These are phyloP conservation scores for Russula lepida DNA, from an alignment of 768 basidiomycete species.

Conservation along the genomic window DNA sequence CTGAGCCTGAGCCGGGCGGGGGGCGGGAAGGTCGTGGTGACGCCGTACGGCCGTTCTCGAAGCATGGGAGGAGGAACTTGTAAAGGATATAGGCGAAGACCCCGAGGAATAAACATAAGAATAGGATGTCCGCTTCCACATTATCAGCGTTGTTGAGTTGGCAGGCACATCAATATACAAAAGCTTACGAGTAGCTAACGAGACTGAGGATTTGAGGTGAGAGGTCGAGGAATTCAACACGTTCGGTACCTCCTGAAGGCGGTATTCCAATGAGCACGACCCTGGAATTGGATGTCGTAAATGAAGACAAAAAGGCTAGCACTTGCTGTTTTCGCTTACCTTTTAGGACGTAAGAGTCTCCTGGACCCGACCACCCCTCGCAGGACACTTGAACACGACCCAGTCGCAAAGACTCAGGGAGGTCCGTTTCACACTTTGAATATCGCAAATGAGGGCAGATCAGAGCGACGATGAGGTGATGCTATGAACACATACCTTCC, in stretches of 20 bases:
- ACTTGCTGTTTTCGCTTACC: conserved; percentile 36
- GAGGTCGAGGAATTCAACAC: conserved; percentile 22
- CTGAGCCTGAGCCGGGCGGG: conserved; percentile 30
- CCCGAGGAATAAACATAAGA: conserved; percentile 22
- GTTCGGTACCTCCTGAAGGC: conserved; percentile 59
- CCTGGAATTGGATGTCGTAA: conserved; percentile 35
- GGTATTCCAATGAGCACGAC: conserved; percentile 82
- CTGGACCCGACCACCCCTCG: conserved; percentile 81
- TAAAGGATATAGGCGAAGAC: conserved; percentile 49
- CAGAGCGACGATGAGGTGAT: background rate
- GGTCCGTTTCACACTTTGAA: conserved; percentile 76
- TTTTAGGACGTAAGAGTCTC: conserved; percentile 79
- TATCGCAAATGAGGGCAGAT: background rate
- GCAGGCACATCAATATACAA: background rate
- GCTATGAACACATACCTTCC: conserved; percentile 57
- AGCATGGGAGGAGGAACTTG: conserved; percentile 49
- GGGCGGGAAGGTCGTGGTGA: conserved; percentile 24
- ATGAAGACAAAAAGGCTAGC: background rate
- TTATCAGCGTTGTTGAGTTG: background rate
- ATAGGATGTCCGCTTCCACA: conserved; percentile 8
- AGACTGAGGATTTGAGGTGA: background rate
- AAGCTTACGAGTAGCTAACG: background rate
- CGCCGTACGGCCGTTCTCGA: conserved; percentile 28
- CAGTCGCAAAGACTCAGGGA: conserved; percentile 74
- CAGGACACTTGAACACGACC: conserved; percentile 83